Evolutionary conservation across 352 stramenopile species (phyloP), one percentile per base, ranked within the genome.

Genomic region (Pythium aristosporum): DNA sequence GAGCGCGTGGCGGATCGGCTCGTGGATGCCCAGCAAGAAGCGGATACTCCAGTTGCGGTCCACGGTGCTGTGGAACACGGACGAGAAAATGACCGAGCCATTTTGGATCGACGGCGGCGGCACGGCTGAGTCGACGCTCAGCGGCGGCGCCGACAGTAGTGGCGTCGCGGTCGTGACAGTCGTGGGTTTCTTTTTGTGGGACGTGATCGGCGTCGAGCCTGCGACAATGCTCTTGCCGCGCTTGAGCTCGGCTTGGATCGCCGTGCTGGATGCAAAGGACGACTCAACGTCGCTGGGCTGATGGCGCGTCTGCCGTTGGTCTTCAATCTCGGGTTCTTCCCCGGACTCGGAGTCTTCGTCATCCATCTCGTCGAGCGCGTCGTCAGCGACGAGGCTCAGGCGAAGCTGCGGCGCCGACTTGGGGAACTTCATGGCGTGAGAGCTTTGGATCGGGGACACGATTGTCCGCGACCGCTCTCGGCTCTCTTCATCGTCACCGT

Each of bases 1-100:
- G 0, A 94, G 69, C 39, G 85, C 85, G 52, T 94, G 85, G 13
- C 85, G 85, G 54, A 94, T 69, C 11, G 85, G 85, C 61, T 94
- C 85, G 53, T 94, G 85, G 20, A 94, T 63, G 2, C 80, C 80
- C 11, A 94, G 71, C 20, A 94, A 25, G 61, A 94, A 91, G 30
- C 85, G 75, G 18, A 81, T 81, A 49, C 85, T 83, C 85, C 85
- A 94, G 72, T 74, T 91, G 69, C 73, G 77, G 48, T 88, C 70
- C 12, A 77, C 65, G 20, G 80, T 67, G 28, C 60, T 37, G 10
- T 76, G 74, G 3, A 93, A 72, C 28, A 91, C 80, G 18, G 74
- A 81, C 32, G 84, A 93, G 55, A 91, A 93, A 41, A 93, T 77
- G 15, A 87, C 73, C 0, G 82, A 89, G 16, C 89, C 71, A 9